Evolutionary conservation across 257 asterid species (phyloP).

Genomic region (Jaltomata sinuosa): DNA sequence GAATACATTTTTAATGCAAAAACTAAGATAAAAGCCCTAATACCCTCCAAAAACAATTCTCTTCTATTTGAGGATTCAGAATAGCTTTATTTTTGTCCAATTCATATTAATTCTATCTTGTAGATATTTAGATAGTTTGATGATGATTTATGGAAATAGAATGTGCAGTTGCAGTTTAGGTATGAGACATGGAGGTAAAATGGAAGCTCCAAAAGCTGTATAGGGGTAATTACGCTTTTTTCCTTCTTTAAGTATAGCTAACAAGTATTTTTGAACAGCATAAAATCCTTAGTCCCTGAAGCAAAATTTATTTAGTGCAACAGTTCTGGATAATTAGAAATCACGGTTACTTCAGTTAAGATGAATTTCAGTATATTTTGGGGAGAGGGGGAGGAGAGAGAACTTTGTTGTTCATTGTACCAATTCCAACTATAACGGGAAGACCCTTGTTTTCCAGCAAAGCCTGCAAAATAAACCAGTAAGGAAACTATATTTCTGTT

Average conservation of each 20-base stretch:
- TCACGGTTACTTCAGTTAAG: neutral
- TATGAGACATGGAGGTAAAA: neutral
- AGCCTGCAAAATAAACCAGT: slow-evolving; percentile 47
- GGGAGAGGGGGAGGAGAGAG: slow-evolving; percentile 9
- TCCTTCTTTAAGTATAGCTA: neutral
- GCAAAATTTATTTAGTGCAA: neutral
- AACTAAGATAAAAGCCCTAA: neutral
- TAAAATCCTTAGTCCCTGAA: neutral
- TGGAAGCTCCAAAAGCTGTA: neutral
- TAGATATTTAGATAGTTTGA: neutral
- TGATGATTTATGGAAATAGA: neutral
- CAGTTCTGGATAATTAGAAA: neutral
- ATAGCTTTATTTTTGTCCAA: neutral
- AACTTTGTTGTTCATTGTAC: slow-evolving; percentile 25
- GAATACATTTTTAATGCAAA: neutral
- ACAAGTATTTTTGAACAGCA: neutral
- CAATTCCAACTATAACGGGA: slow-evolving; percentile 97
- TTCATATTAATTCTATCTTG: neutral
- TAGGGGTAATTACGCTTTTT: neutral
- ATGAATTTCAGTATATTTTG: neutral
- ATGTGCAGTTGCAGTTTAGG: neutral
- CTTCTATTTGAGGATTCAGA: neutral
- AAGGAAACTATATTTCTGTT: slow-evolving; percentile 5
- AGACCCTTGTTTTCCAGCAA: slow-evolving; percentile 91
- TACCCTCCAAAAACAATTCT: neutral